These are phyloP conservation scores for Albizia julibrissin DNA, from an alignment of 306 rosid genomes.

Conservation along the genomic window DNA sequence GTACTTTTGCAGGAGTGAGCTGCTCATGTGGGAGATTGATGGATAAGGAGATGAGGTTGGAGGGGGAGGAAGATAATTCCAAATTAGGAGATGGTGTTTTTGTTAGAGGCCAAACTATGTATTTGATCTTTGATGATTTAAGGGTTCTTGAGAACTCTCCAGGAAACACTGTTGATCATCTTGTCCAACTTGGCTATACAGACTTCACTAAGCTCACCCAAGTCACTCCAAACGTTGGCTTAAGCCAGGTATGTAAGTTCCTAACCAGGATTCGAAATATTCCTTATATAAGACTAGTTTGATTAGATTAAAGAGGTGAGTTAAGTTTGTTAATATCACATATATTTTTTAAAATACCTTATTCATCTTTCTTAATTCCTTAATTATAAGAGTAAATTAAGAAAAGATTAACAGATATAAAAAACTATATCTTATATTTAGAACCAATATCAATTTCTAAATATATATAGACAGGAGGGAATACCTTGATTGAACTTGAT, in stretches of 20 bases:
- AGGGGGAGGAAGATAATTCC: conserved; percentile 1
- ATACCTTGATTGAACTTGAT: not conserved
- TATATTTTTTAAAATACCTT: too few relatives aligned
- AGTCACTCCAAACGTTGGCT: not conserved
- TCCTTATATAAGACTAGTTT: too few relatives aligned
- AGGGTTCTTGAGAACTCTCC: not conserved
- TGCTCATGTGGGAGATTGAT: conserved; percentile 6
- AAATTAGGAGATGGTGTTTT: not conserved
- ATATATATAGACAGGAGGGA: too few relatives aligned
- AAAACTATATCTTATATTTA: too few relatives aligned
- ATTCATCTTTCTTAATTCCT: too few relatives aligned
- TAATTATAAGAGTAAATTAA: too few relatives aligned
- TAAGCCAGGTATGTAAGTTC: conserved; percentile 3
- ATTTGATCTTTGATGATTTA: conserved; percentile 28
- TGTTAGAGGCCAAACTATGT: not conserved
- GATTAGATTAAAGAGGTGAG: too few relatives aligned
- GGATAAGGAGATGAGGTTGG: not conserved
- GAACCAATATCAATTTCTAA: too few relatives aligned
- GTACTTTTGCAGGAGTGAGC: conserved; percentile 2
- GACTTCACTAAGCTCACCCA: conserved; percentile 1
- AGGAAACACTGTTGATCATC: not conserved
- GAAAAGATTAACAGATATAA: too few relatives aligned
- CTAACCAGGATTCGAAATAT: not conserved
- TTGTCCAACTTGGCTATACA: conserved; percentile 6
- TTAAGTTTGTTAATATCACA: too few relatives aligned